Percentiles rank a stretch among this genome's conserved stretches.
Evolutionary conservation across 805 yeast species (phyloP).

Genomic region (Grigorovia yakushimaensis): DNA sequence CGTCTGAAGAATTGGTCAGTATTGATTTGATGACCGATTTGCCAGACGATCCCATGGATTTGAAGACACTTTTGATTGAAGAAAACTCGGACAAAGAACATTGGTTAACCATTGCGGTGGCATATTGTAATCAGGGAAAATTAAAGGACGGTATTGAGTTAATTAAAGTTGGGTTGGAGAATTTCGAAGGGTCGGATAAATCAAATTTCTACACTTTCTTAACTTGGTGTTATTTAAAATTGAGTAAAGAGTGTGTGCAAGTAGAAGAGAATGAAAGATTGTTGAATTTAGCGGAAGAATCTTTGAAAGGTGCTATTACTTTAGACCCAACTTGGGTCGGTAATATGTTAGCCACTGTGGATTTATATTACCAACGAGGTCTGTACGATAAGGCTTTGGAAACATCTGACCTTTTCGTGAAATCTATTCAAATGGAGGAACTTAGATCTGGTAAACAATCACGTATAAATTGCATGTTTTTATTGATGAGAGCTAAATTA

Average conservation of each 20-base stretch:
- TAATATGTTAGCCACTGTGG: conserved; percentile 58
- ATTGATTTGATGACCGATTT: conserved; percentile 72
- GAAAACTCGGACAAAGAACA: conserved; percentile 67
- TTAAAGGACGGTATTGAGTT: conserved; percentile 55
- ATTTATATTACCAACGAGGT: conserved; percentile 46
- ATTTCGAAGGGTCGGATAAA: conserved; percentile 18
- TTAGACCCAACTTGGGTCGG: conserved; percentile 38
- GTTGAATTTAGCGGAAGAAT: conserved; percentile 35
- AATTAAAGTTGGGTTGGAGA: conserved; percentile 46
- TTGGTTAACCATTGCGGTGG: conserved; percentile 79
- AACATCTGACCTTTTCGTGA: conserved; percentile 51
- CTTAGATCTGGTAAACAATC: conserved; percentile 33
- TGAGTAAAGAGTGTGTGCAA: conserved; percentile 27
- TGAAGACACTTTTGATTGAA: conserved; percentile 65
- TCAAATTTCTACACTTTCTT: conserved; percentile 53
- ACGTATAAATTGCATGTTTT: conserved; percentile 60
- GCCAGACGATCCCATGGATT: conserved; percentile 83
- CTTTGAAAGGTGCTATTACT: conserved; percentile 39
- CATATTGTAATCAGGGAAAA: conserved; percentile 58
- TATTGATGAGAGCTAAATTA: conserved; percentile 77
- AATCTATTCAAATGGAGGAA: conserved; percentile 30
- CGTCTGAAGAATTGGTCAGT: conserved; percentile 75
- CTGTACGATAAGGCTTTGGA: conserved; percentile 64
- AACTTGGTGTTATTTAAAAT: conserved; percentile 62
- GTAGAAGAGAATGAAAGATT: conserved; percentile 22